Conservation (phyloP, 257 asterid species). For the Avicennia marina region DNA sequence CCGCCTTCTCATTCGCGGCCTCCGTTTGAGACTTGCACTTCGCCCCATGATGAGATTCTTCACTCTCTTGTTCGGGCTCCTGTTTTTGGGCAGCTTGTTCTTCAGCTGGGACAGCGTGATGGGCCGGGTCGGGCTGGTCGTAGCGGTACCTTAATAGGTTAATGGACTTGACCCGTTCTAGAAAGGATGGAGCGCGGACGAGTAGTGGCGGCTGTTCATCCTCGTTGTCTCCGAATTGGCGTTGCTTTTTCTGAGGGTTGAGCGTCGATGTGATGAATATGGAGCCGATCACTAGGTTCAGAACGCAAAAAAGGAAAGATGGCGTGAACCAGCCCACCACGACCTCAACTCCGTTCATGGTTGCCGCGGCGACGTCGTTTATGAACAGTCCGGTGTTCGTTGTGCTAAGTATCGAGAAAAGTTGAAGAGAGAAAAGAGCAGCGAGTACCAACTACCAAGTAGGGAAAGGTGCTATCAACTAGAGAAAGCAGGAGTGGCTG, state of each 20-base stretch:
- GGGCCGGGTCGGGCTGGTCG: slow-evolving; percentile 13
- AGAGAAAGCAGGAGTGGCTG: too few relatives aligned
- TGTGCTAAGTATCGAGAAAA: too few relatives aligned
- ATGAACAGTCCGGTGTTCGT: too few relatives aligned
- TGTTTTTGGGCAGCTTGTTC: slow-evolving; percentile 9
- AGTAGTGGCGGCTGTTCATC: slow-evolving; percentile 7
- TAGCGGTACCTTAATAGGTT: slow-evolving; percentile 20
- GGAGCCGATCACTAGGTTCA: slow-evolving; percentile 47
- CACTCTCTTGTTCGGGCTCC: background rate
- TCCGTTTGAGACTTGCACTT: slow-evolving; percentile 27
- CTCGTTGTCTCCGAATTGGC: background rate
- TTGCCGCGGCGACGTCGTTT: too few relatives aligned
- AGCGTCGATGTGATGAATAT: slow-evolving; percentile 37
- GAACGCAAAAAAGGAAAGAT: slow-evolving; percentile 48
- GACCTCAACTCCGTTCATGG: background rate
- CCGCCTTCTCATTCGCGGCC: slow-evolving; percentile 1
- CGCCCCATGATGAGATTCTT: slow-evolving; percentile 15
- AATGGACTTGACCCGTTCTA: slow-evolving; percentile 30
- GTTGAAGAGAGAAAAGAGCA: too few relatives aligned
- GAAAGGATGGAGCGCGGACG: slow-evolving; percentile 19
- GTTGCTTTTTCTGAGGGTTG: slow-evolving; percentile 16
- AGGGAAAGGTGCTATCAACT: too few relatives aligned
- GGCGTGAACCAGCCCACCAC: slow-evolving; percentile 48
- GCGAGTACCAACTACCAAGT: too few relatives aligned
- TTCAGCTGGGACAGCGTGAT: background rate